These are phyloP conservation scores for Eimeria brunetti DNA, from an alignment of 169 alveolate genomes.

Conservation along the genomic window DNA sequence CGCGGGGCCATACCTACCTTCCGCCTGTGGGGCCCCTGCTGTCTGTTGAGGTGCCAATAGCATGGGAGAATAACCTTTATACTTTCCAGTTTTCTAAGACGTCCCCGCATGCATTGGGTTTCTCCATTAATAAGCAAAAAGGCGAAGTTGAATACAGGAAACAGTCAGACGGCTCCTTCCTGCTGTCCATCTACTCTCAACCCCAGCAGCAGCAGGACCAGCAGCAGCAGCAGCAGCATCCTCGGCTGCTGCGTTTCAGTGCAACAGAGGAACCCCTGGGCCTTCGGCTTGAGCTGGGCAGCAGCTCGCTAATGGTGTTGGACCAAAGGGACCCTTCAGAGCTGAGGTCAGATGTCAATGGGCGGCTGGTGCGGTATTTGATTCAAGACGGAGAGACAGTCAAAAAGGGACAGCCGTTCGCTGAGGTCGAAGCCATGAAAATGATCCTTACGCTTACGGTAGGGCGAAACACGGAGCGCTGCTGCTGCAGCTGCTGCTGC, in stretches of 20 bases:
- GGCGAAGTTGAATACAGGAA: constrained; percentile 69
- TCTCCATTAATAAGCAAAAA: constrained; percentile 22
- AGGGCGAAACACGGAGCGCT: neutral
- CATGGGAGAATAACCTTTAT: constrained; percentile 19
- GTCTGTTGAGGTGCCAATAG: constrained; percentile 21
- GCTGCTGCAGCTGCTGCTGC: neutral
- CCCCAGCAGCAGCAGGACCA: constrained; percentile 18
- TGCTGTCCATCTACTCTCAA: constrained; percentile 63
- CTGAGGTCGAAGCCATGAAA: constrained; percentile 91
- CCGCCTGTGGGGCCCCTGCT: constrained; percentile 49
- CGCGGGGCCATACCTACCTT: constrained; percentile 33
- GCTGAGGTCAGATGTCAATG: constrained; percentile 79
- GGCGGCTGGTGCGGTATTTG: constrained; percentile 71
- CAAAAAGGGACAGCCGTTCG: constrained; percentile 86
- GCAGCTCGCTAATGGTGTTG: constrained; percentile 49
- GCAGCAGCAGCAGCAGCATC: constrained; percentile 28
- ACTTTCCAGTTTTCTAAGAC: neutral
- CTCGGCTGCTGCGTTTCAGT: constrained; percentile 32
- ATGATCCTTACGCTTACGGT: constrained; percentile 87
- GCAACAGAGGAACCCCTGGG: constrained; percentile 70
- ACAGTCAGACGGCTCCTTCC: constrained; percentile 83
- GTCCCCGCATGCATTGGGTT: neutral
- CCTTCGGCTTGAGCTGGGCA: constrained; percentile 29
- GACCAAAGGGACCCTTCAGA: constrained; percentile 73
- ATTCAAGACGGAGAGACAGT: constrained; percentile 85